These are phyloP conservation scores for Fusarium sulawesiense DNA, from an alignment of 2,329 filamentous ascomycete genomes.

Conservation along the genomic window DNA sequence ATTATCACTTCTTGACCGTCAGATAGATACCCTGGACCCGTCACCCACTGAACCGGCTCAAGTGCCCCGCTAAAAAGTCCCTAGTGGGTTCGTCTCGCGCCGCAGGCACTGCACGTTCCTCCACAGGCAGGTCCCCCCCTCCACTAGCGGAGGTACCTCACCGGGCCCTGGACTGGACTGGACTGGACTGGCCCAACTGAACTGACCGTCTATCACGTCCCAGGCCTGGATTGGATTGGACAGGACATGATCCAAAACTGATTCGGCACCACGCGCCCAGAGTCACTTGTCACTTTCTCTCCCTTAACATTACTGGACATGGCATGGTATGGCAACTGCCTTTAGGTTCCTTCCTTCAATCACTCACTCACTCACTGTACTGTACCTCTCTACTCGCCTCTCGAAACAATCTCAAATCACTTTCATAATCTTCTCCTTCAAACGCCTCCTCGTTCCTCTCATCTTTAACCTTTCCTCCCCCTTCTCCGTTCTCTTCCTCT, in stretches of 20 bases:
- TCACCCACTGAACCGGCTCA: slow-evolving; percentile 15
- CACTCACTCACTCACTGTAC: background rate
- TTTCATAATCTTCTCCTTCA: slow-evolving; percentile 17
- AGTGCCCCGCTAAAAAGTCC: slow-evolving; percentile 26
- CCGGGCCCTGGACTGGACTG: slow-evolving; percentile 5
- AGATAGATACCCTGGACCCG: slow-evolving; percentile 19
- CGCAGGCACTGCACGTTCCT: slow-evolving; percentile 21
- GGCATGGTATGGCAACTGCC: background rate
- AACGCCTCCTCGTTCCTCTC: slow-evolving; percentile 23
- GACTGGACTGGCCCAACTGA: background rate
- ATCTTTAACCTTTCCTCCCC: slow-evolving; percentile 11
- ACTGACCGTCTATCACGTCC: slow-evolving; percentile 24
- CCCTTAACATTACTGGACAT: background rate
- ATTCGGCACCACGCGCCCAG: slow-evolving; percentile 31
- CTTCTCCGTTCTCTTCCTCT: background rate
- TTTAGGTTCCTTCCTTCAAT: background rate
- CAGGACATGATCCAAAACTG: background rate
- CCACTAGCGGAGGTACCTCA: slow-evolving; percentile 27
- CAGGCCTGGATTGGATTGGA: background rate
- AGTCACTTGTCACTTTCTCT: slow-evolving; percentile 34
- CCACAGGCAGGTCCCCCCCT: slow-evolving; percentile 4
- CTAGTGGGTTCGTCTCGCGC: slow-evolving; percentile 17
- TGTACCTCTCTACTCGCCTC: slow-evolving; percentile 1
- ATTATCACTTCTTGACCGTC: slow-evolving; percentile 16
- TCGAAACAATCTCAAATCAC: slow-evolving; percentile 18